phyloP scores from a whole-genome alignment of 352 stramenopile species.

The Phytophthora cryptogea region DNA sequence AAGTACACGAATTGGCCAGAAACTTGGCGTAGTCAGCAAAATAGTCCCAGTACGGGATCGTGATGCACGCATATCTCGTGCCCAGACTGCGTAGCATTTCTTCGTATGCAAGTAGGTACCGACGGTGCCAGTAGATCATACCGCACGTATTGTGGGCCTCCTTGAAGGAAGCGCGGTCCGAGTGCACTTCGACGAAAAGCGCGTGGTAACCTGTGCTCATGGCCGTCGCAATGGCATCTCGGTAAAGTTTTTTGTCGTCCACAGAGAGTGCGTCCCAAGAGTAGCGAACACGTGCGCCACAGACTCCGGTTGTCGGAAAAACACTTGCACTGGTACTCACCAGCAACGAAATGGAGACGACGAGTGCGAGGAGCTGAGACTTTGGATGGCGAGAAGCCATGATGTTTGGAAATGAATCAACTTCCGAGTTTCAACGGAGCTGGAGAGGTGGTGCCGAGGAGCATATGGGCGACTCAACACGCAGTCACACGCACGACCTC shows the following conservation, averaged over 20 bases:
- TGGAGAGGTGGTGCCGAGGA: neutral
- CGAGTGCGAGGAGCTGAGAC: slow-evolving; percentile 17
- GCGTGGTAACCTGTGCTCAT: slow-evolving; percentile 60
- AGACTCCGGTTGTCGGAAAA: slow-evolving; percentile 33
- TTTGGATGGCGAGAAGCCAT: slow-evolving; percentile 25
- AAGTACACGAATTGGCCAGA: slow-evolving; percentile 36
- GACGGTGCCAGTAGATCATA: slow-evolving; percentile 75
- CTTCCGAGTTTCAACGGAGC: slow-evolving; percentile 2
- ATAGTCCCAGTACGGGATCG: slow-evolving; percentile 83
- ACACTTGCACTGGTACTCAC: slow-evolving; percentile 14
- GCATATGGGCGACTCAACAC: slow-evolving; percentile 15
- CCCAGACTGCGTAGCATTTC: slow-evolving; percentile 74
- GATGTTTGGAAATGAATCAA: slow-evolving; percentile 32
- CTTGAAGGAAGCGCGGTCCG: slow-evolving; percentile 39
- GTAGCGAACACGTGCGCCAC: slow-evolving; percentile 51
- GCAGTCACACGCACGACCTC: slow-evolving; percentile 18
- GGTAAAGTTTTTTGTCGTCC: slow-evolving; percentile 65
- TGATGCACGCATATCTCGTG: slow-evolving; percentile 64
- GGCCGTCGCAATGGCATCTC: slow-evolving; percentile 55
- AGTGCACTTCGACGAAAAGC: slow-evolving; percentile 62
- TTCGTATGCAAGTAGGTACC: slow-evolving; percentile 74
- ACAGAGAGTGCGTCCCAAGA: slow-evolving; percentile 48
- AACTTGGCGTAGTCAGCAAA: slow-evolving; percentile 67
- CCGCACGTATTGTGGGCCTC: slow-evolving; percentile 55
- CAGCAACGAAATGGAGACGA: slow-evolving; percentile 27